Base-by-base conservation (phyloP, 2,329 filamentous ascomycete genomes). In the Byssochlamys sp. region DNA sequence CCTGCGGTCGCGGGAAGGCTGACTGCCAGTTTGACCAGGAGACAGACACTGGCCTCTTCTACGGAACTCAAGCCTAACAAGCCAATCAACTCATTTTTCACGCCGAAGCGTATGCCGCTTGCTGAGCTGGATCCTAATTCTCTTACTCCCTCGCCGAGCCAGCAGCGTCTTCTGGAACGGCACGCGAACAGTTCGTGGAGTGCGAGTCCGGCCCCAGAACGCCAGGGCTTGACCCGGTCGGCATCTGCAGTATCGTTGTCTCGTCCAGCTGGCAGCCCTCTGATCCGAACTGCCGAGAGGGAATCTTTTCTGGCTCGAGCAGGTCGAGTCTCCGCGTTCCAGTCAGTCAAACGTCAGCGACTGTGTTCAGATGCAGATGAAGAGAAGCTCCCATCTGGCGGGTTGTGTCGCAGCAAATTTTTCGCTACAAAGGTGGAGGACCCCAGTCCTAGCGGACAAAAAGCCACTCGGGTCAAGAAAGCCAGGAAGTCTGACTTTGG, bases 71-170 rank as follows among this genome's bases (percentile, higher is more conserved):
- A 87, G 72, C 77, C 80, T n/a, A 77, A 76, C 49, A 83, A 81
- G 62, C 75, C 84, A 1, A 87, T 88, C 57, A 80, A 82, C 54
- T 77, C 79, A 2, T 88, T 86, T 71, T 88, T 88, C 75, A 86
- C 81, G 58, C 75, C 82, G 6, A 83, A 79, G 64, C 80, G 86
- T 2, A 80, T 77, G 33, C 85, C 86, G 10, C 75, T 89, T 57
- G 84, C 82, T 24, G 86, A 89, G 67, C 73, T 89, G 25, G 84
- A 88, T 67, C 82, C 84, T 0, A 89, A 89, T 66, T 80, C 76
- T 59, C 84, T 89, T 66, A 85, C 82, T 0, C 83, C 82, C 25
- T 87, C 85, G 7, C 84, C 84, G 24, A 85, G 80, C 63, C 85
- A 88, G 65, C 82, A 84, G 67, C 75, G 77, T 27, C 69, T 85